A percentile compares a stretch with the other conserved stretches of the same genome.
phyloP scores from a whole-genome alignment of 2,329 filamentous ascomycete species.

The Cladophialophora bantiana region DNA sequence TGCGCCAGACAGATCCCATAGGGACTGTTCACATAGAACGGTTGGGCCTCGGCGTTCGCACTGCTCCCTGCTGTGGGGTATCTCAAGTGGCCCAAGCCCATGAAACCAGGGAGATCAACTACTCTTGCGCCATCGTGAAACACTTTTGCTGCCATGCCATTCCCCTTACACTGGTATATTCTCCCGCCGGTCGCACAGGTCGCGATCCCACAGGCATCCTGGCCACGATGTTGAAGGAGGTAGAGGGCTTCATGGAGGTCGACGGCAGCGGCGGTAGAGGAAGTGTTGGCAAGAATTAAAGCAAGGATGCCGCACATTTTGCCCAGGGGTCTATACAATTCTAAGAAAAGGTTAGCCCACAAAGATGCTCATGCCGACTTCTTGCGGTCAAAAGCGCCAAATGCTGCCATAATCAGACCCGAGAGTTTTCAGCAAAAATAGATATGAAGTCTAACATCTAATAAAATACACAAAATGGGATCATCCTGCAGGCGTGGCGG shows the following conservation, averaged over 20 bases:
- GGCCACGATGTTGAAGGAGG: constrained; percentile 76
- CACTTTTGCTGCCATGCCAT: constrained; percentile 84
- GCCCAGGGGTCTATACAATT: constrained; percentile 35
- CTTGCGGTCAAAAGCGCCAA: constrained; percentile 7
- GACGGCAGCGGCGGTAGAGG: constrained; percentile 61
- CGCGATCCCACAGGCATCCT: constrained; percentile 88
- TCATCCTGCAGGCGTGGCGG: constrained; percentile 47
- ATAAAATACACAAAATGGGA: constrained; percentile 46
- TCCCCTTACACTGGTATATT: constrained; percentile 88
- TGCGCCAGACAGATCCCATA: constrained; percentile 83
- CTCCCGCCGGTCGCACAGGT: constrained; percentile 76
- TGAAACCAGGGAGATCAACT: constrained; percentile 78
- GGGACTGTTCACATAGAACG: constrained; percentile 88
- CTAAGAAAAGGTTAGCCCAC: constrained; percentile 18
- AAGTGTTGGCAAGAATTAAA: constrained; percentile 65
- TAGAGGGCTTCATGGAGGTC: constrained; percentile 76
- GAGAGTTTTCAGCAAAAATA: constrained; percentile 39
- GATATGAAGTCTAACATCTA: constrained; percentile 60
- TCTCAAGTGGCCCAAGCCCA: constrained; percentile 84
- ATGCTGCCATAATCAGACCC: constrained; percentile 30
- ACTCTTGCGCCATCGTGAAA: constrained; percentile 81
- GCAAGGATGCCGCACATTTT: constrained; percentile 70
- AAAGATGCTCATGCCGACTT: not conserved
- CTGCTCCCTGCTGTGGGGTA: constrained; percentile 90
- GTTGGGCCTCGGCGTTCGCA: constrained; percentile 84